Evolutionary conservation across 805 yeast genomes (phyloP), one percentile per base, ranked within the genome.

Genomic region (Kuraishia piskuri): DNA sequence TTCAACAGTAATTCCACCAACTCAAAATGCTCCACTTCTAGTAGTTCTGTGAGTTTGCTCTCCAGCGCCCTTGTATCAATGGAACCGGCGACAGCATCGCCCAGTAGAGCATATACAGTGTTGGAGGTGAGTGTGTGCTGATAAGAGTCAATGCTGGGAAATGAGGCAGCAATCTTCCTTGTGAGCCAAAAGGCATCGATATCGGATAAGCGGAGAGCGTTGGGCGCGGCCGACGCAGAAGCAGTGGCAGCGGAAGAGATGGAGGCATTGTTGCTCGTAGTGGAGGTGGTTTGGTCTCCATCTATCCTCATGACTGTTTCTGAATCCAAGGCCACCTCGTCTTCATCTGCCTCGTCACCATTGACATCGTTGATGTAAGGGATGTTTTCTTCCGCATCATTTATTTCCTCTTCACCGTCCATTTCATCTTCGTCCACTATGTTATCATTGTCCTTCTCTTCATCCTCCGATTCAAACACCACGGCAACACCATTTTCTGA

Each of bases 11-110:
- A 58, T 45, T 75, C 72, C 2, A 80, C 75, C n/a, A 86, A 63
- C 0, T 71, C 76, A 48, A 77, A 70, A 54, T 79, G 68, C 44
- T 80, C 83, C 52, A 68, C 71, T 7, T 79, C 78, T n/a, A 86
- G 67, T 1, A 80, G 56, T 25, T 76, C 77, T 60, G 78, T 65
- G 5, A 90, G 62, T n/a, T 71, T 74, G 45, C 75, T 76, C 57
- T 84, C 89, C 49, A 82, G 70, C 19, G 73, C 75, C 44, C 79
- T 67, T 12, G 67, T 61, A 25, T 73, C 64, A 2, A 71, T 55
- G 8, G 69, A 62, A 2, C 64, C 54, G 2, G 47, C 48, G 14
- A 54, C 50, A 1, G 60, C 59, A 22, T 74, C 62, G 1, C 71
- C 65, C 1, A 90, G 63, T 9, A 73, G 57, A 1, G 62, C 63